Evolutionary conservation across 768 basidiomycete species (phyloP).

Genomic region (Myochromella boudieri): DNA sequence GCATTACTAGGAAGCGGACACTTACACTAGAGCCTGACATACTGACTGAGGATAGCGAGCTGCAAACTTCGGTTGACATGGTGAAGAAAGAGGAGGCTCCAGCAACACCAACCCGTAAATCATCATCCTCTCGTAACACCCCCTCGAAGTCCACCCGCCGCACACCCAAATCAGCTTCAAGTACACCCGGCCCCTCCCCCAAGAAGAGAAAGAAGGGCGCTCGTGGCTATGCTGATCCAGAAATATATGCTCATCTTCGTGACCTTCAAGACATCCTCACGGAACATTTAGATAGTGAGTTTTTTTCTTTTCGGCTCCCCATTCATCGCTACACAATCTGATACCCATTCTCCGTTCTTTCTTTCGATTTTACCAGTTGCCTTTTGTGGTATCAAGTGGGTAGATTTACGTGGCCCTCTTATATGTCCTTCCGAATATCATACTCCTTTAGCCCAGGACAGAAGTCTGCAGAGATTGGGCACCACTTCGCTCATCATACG

Average conservation of each 20-base stretch:
- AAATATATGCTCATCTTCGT: constrained; percentile 50
- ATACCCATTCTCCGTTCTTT: too few species aligned
- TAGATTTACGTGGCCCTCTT: background rate
- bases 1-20: too few species aligned
- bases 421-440: background rate
- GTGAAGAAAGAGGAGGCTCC: background rate
- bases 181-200: background rate
- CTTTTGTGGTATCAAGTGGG: constrained; percentile 86
- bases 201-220: constrained; percentile 29
- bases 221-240: constrained; percentile 49
- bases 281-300: constrained; percentile 56
- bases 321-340: too few species aligned
- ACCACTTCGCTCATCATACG: constrained; percentile 77
- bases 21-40: too few species aligned
- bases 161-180: background rate
- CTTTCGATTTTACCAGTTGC: constrained; percentile 57
- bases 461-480: constrained; percentile 66
- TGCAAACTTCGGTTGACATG: too few species aligned
- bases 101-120: too few species aligned
- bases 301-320: background rate
- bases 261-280: constrained; percentile 52
- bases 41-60: too few species aligned
- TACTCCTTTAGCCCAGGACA: constrained; percentile 54
- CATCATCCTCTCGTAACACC: too few species aligned
- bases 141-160: too few species aligned